A percentile compares a stretch with the other conserved stretches of the same genome.
phyloP scores from a whole-genome alignment of 805 yeast species.

The Grigorovia yakushimaensis region DNA sequence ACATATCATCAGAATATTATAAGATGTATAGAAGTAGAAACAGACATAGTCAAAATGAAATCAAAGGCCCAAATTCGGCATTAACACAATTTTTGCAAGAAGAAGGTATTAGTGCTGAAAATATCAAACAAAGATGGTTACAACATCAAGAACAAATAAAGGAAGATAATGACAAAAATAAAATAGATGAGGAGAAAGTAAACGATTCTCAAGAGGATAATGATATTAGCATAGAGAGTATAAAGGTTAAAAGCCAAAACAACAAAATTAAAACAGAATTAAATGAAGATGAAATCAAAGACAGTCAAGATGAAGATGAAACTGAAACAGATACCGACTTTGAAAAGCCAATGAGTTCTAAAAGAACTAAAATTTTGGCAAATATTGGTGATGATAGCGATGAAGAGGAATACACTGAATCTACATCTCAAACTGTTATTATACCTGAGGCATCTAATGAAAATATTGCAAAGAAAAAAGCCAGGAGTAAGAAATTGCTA shows the following conservation, averaged over 20 bases:
- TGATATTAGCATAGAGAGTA: no score
- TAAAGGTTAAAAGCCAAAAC: no score
- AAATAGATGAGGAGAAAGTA: background rate
- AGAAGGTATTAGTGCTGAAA: constrained; percentile 82
- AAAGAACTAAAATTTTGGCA: constrained; percentile 7
- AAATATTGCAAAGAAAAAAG: constrained; percentile 28
- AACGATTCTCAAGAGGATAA: background rate
- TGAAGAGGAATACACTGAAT: constrained; percentile 21
- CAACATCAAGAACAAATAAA: constrained; percentile 19
- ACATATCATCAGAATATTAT: background rate
- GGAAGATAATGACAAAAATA: constrained; percentile 1
- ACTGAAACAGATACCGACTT: constrained; percentile 13
- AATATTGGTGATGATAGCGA: constrained; percentile 20
- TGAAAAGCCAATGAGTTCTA: background rate
- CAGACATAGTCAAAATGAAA: constrained; percentile 14
- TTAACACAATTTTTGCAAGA: constrained; percentile 78
- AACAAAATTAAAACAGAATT: background rate
- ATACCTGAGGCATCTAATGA: background rate
- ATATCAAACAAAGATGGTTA: constrained; percentile 45
- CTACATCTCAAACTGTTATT: background rate
- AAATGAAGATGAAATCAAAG: background rate
- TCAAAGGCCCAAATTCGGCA: constrained; percentile 67
- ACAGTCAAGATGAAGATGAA: constrained; percentile 1
- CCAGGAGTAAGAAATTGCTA: constrained; percentile 34
- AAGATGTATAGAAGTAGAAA: constrained; percentile 23